Evolutionary conservation across 2,329 filamentous ascomycete species (phyloP).

Genomic region (Penicillium sp.): DNA sequence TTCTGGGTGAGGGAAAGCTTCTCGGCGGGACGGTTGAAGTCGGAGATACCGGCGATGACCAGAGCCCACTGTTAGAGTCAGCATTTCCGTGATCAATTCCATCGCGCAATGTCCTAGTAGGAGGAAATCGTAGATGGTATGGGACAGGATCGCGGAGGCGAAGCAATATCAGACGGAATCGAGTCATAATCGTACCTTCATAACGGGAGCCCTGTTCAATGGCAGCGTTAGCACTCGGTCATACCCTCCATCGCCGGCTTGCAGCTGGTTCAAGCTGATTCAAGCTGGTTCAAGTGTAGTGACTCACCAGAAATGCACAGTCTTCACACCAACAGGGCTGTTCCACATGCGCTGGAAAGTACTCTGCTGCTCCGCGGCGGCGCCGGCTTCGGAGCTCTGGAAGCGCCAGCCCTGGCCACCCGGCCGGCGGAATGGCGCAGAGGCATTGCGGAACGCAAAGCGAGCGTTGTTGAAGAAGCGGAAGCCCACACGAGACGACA

Average conservation of each 20-base stretch:
- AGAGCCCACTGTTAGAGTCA: constrained; percentile 72
- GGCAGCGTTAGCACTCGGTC: constrained; percentile 19
- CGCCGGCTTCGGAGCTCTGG: constrained; percentile 67
- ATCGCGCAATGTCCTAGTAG: not conserved
- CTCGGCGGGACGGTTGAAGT: constrained; percentile 88
- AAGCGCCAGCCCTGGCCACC: constrained; percentile 64
- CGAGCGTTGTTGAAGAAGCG: constrained; percentile 59
- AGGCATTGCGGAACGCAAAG: constrained; percentile 57
- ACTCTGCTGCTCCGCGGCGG: constrained; percentile 49
- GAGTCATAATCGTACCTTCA: constrained; percentile 65
- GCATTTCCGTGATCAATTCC: not conserved
- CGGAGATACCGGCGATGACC: constrained; percentile 87
- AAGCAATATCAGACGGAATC: constrained; percentile 10
- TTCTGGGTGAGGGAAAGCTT: constrained; percentile 95
- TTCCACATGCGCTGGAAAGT: constrained; percentile 79
- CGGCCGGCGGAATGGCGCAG: constrained; percentile 58
- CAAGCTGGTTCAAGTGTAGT: too few species aligned
- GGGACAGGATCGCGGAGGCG: too few species aligned
- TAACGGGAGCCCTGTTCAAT: constrained; percentile 77
- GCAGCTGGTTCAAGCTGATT: too few species aligned
- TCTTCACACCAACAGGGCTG: constrained; percentile 82
- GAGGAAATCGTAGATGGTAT: not conserved
- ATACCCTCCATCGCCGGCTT: too few species aligned
- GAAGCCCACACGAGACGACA: constrained; percentile 62
- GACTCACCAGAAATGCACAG: constrained; percentile 94